Evolutionary conservation across 441 rosid species (phyloP), one percentile per base, ranked within the genome.

Genomic region (Erysimum cheiri): DNA sequence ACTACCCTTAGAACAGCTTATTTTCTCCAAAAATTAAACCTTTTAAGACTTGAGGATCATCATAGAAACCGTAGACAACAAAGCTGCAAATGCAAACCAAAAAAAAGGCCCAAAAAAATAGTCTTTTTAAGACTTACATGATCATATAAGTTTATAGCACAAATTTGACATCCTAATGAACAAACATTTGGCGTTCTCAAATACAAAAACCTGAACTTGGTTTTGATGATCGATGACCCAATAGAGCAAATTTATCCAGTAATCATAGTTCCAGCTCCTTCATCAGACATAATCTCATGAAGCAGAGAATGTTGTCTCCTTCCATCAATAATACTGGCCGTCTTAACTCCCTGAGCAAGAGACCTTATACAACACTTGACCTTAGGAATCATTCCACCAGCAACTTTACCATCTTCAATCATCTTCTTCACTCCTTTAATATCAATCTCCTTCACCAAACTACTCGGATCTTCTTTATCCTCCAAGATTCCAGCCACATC

Each of bases 301-400:
- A 94, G 92, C 76, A 94, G 64, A 6, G 97, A 91, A 71, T 91
- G 97, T 5, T 87, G 80, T 57, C 85, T 85, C 73, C 96, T 63
- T 2, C 98, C 97, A 77, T 91, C 98, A 28, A 90, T 90, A 41
- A 94, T 90, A 81, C 98, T 92, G 0, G 97, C 91, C 0, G 98
- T 92, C 72, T 74, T 88, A 8, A 91, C 97, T 4, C 98, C 97
- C 69, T 94, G 96, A 17, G 96, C 92, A 44, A 94, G 76, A 0
- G 98, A 91, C 32, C 93, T 74, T 12, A 94, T 87, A 4, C 98
- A 94, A 60, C 97, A 92, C 67, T 80, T 88, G 19, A 94, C 99
- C 68, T 94, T 94, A 0, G 99, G 99, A 31, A 92, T 94, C 99
- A 90, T 94, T 17, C 98, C 99, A 14, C 99, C 99, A 0, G 78